Evolutionary conservation across 2,329 filamentous ascomycete species (phyloP), one percentile per base, ranked within the genome.

Genomic region (Colletotrichum brevisporum): DNA sequence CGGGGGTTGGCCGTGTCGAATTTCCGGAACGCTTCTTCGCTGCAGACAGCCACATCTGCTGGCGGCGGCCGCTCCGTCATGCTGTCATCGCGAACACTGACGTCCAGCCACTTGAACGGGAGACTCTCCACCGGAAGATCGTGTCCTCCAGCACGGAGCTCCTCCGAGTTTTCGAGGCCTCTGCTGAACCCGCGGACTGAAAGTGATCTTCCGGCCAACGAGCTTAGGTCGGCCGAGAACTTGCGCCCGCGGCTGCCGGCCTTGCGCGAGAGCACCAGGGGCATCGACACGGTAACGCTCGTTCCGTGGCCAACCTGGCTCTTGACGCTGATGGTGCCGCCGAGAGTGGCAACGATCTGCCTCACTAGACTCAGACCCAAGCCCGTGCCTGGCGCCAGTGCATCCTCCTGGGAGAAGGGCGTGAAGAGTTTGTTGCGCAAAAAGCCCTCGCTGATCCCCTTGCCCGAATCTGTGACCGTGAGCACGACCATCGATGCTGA

Each of bases 341-440:
- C 83, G 1, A 91, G 79, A 12, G 85, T 83, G 27, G 83, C 83
- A 6, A 90, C 85, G 18, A 92, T 86, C 65, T 83, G 81, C 39
- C 83, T 80, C 10, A 91, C 89, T 16, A 92, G 87, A 31, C 85
- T 88, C 52, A 92, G 78, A 0, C 90, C 90, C 0, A 92, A 80
- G 0, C 89, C 89, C 3, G 87, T 86, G 0, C 89, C 89, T 1
- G 84, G 84, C 0, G 85, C 82, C 13, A 91, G 77, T 0, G 81
- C 78, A 56, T 90, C 84, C 72, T 92, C 90, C 72, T 92, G 90
- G 0, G 83, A 78, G 67, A 91, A 91, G 0, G 89, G 87, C 0
- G 85, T 87, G 74, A 89, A 92, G 0, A 91, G 77, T 55, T 84
- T 84, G 12, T 85, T 85, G 48, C 85, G 82, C 36, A 91, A 78